These are phyloP conservation scores for Daldinia loculata DNA, from an alignment of 495 filamentous ascomycete species.

Conservation along the genomic window DNA sequence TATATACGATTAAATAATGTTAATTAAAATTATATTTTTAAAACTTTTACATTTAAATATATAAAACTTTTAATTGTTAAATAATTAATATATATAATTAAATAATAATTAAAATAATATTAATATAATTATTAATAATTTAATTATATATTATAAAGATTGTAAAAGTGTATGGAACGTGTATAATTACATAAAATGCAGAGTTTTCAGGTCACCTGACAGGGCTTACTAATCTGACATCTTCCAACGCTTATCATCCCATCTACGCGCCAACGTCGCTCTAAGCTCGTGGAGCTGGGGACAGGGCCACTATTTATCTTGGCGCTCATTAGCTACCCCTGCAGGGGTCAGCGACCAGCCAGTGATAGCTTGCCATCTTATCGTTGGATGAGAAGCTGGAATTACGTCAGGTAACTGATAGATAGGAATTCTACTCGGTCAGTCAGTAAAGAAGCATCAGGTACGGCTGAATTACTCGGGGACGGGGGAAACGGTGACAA, in stretches of 20 bases:
- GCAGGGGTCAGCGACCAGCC: slow-evolving; percentile 20
- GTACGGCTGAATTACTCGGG: slow-evolving; percentile 36
- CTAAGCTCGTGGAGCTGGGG: slow-evolving; percentile 15
- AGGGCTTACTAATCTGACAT: too few relatives aligned
- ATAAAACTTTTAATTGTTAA: too few relatives aligned
- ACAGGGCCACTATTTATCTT: slow-evolving; percentile 29
- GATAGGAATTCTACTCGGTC: slow-evolving; percentile 27
- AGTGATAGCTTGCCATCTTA: slow-evolving; percentile 43
- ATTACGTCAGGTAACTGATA: slow-evolving; percentile 46
- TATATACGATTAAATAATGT: too few relatives aligned
- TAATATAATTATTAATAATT: too few relatives aligned
- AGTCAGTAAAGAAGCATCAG: slow-evolving; percentile 7
- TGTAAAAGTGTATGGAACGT: too few relatives aligned
- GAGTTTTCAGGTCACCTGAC: too few relatives aligned
- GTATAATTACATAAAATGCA: too few relatives aligned
- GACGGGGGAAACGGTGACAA: slow-evolving; percentile 15
- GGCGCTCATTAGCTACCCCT: slow-evolving; percentile 27
- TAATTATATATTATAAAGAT: too few relatives aligned
- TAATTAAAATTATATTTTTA: too few relatives aligned
- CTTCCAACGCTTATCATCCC: background rate
- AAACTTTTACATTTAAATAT: too few relatives aligned
- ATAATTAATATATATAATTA: too few relatives aligned
- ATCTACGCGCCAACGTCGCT: slow-evolving; percentile 5
- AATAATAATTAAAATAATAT: too few relatives aligned
- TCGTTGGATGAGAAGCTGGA: slow-evolving; percentile 41